A percentile compares a stretch with the other conserved stretches of the same genome.
These are phyloP conservation scores for Kregervanrija pseudodelftensis DNA, from an alignment of 805 yeast species.

Conservation along the genomic window DNA sequence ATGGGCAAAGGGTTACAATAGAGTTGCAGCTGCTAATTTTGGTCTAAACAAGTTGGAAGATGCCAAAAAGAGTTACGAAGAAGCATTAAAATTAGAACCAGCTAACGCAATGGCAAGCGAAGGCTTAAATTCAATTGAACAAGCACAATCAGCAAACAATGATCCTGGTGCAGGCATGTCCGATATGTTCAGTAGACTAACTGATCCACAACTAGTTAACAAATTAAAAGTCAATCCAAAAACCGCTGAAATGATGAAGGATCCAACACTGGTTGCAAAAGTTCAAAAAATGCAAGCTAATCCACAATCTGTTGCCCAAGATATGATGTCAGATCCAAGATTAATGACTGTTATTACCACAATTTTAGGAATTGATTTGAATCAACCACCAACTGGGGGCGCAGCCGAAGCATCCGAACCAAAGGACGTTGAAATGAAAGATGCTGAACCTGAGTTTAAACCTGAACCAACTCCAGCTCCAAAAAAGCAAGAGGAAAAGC, in stretches of 20 bases:
- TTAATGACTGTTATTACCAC: slow-evolving; percentile 85
- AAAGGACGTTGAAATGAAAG: slow-evolving; percentile 32
- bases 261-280: slow-evolving; percentile 74
- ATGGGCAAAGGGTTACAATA: slow-evolving; percentile 94
- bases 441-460: slow-evolving; percentile 18
- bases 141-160: slow-evolving; percentile 34
- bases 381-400: slow-evolving; percentile 27
- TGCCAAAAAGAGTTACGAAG: slow-evolving; percentile 63
- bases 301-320: slow-evolving; percentile 68
- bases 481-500: slow-evolving; percentile 7
- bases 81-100: slow-evolving; percentile 77
- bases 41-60: slow-evolving; percentile 80
- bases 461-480: slow-evolving; percentile 26
- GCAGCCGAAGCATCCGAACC: slow-evolving; percentile 16
- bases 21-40: slow-evolving; percentile 87
- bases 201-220: slow-evolving; percentile 68
- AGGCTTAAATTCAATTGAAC: slow-evolving; percentile 67
- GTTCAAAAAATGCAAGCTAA: slow-evolving; percentile 53
- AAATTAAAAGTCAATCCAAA: slow-evolving; percentile 79
- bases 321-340: slow-evolving; percentile 73
- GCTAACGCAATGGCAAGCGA: slow-evolving; percentile 78
- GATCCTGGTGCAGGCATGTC: slow-evolving; percentile 47
- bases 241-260: slow-evolving; percentile 80
- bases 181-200: slow-evolving; percentile 47
- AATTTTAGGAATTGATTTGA: slow-evolving; percentile 71